These are phyloP conservation scores for Sequoia sempervirens DNA, from an alignment of 75 land plant species.

Conservation along the genomic window DNA sequence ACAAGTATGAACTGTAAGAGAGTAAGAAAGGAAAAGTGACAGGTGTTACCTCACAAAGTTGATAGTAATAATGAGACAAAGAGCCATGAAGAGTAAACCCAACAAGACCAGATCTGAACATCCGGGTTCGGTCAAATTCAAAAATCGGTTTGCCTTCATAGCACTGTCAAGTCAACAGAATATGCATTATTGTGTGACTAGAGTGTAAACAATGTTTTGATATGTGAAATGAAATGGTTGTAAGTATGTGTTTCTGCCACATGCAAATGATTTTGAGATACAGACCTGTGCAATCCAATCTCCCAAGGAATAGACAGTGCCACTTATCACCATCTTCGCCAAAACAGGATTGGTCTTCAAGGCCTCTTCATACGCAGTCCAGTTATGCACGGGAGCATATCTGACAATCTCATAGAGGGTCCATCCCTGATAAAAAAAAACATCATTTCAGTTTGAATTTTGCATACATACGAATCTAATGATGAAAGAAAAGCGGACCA, in stretches of 20 bases:
- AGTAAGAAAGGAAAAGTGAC: not conserved
- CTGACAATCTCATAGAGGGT: slow-evolving; percentile 78
- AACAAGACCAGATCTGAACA: slow-evolving; percentile 86
- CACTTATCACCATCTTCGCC: slow-evolving; percentile 94
- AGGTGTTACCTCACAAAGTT: slow-evolving; percentile 71
- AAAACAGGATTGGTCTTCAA: slow-evolving; percentile 78
- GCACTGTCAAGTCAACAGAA: slow-evolving; percentile 52
- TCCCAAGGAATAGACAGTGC: slow-evolving; percentile 78
- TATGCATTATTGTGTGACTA: not conserved
- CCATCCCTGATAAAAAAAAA: slow-evolving; percentile 62
- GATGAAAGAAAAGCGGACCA: not conserved
- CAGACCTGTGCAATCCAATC: slow-evolving; percentile 97
- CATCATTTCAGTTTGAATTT: not conserved
- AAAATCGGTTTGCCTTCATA: slow-evolving; percentile 82
- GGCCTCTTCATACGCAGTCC: slow-evolving; percentile 91
- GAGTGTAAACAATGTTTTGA: not conserved
- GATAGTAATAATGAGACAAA: slow-evolving; percentile 85
- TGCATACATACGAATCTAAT: not conserved
- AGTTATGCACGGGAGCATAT: slow-evolving; percentile 90
- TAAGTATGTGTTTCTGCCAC: not conserved
- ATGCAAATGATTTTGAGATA: not conserved
- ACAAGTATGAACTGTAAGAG: not conserved
- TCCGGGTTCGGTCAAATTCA: slow-evolving; percentile 76
- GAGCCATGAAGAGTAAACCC: slow-evolving; percentile 91
- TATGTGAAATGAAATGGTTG: not conserved